Conservation (phyloP, 176 grass and related monocot genomes). For the Luzula sylvatica region DNA sequence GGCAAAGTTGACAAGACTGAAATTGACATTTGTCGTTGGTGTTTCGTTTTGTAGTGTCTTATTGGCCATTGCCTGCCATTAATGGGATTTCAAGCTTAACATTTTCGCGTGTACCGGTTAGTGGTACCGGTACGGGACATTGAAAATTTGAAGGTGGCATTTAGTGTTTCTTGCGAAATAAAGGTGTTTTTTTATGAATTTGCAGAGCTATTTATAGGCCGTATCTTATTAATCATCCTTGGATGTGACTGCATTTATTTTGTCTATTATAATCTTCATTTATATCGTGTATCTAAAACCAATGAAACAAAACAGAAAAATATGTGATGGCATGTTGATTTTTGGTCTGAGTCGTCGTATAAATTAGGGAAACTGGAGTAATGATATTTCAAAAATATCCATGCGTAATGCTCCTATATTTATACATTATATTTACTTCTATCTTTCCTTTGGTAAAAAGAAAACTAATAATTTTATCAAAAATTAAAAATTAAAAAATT, state of each 20-base stretch:
- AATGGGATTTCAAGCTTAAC: neutral
- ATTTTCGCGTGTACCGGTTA: neutral
- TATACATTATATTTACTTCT: too few relatives aligned
- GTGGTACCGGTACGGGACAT: neutral
- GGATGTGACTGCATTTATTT: neutral
- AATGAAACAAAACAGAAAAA: too few relatives aligned
- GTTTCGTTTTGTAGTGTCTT: neutral
- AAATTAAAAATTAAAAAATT: too few relatives aligned
- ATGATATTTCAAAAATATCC: too few relatives aligned
- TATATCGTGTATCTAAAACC: too few relatives aligned
- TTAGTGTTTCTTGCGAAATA: slow-evolving; percentile 16
- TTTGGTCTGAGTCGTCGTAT: too few relatives aligned
- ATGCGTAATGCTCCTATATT: too few relatives aligned
- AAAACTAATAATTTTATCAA: too few relatives aligned
- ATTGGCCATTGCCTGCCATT: neutral
- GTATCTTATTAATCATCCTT: slow-evolving; percentile 15
- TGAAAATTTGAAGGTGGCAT: neutral
- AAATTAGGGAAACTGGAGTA: too few relatives aligned
- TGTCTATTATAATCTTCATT: neutral
- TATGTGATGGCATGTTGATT: too few relatives aligned
- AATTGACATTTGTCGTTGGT: neutral
- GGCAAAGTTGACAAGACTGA: neutral
- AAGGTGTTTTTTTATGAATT: neutral
- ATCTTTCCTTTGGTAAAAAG: too few relatives aligned
- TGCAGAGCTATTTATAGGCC: slow-evolving; percentile 11